phyloP scores from a whole-genome alignment of 2,329 filamentous ascomycete genomes.

The Malbranchea cinnamomea region DNA sequence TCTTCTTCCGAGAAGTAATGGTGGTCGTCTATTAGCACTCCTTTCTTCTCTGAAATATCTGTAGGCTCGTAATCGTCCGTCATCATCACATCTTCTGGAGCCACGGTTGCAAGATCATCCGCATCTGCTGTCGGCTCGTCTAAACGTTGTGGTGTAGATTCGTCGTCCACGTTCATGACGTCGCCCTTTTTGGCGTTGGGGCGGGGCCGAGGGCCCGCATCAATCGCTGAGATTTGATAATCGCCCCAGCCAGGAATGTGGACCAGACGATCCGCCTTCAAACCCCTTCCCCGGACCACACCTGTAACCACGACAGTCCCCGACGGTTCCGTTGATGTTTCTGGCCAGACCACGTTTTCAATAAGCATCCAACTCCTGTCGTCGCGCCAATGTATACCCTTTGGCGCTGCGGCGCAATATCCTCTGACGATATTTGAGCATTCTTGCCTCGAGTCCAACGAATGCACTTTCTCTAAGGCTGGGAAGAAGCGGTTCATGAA shows the following conservation, averaged over 20 bases:
- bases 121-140: constrained; percentile 63
- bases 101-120: constrained; percentile 69
- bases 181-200: constrained; percentile 40
- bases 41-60: constrained; percentile 53
- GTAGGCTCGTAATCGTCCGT: no score
- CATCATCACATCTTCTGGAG: constrained; percentile 76
- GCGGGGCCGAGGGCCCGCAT: constrained; percentile 52
- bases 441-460: constrained; percentile 75
- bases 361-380: constrained; percentile 91
- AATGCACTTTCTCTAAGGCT: constrained; percentile 78
- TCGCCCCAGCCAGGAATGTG: constrained; percentile 90
- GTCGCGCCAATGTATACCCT: constrained; percentile 89
- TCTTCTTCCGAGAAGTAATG: constrained; percentile 97
- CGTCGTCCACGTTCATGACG: constrained; percentile 55
- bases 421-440: constrained; percentile 82
- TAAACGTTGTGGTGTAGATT: constrained; percentile 35
- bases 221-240: constrained; percentile 83
- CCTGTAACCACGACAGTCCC: constrained; percentile 64
- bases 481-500: constrained; percentile 94
- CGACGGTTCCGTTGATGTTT: constrained; percentile 29
- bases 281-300: constrained; percentile 65
- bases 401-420: constrained; percentile 80
- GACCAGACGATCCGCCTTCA: constrained; percentile 81
- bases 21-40: constrained; percentile 87
- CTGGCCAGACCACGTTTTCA: constrained; percentile 62